phyloP scores from a whole-genome alignment of 495 filamentous ascomycete genomes.

The Xylaria longipes region DNA sequence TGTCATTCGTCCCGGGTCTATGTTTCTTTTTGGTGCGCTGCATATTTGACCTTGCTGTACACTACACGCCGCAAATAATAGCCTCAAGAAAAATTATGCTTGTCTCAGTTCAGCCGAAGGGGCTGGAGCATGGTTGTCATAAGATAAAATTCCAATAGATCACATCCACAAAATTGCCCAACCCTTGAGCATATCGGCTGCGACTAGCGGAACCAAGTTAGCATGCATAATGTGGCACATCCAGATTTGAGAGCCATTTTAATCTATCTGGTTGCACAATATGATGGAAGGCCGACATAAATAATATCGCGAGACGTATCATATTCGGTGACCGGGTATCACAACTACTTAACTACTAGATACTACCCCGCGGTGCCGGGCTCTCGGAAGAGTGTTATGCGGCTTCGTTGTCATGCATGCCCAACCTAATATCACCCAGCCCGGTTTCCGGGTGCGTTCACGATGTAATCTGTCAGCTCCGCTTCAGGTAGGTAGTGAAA shows the following conservation, averaged over 20 bases:
- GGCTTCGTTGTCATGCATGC: background rate
- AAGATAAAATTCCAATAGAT: background rate
- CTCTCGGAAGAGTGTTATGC: background rate
- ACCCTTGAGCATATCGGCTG: background rate
- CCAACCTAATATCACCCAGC: background rate
- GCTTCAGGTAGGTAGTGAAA: background rate
- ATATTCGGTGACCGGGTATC: background rate
- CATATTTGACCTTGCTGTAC: background rate
- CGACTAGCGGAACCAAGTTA: background rate
- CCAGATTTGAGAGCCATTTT: background rate
- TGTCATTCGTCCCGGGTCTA: background rate
- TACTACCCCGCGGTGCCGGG: background rate
- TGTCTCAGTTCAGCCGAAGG: background rate
- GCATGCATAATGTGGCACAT: background rate
- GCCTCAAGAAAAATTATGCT: background rate
- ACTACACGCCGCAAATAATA: background rate
- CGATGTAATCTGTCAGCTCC: slow-evolving; percentile 4
- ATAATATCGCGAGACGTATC: background rate
- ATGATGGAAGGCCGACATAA: background rate
- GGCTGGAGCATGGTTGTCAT: background rate
- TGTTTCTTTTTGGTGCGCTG: background rate
- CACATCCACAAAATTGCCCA: background rate
- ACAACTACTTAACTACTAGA: background rate
- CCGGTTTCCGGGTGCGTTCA: background rate
- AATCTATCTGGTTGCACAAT: background rate